Base-by-base conservation (phyloP, 1,139 yeast species). In the Magnusiomyces starmeri region DNA sequence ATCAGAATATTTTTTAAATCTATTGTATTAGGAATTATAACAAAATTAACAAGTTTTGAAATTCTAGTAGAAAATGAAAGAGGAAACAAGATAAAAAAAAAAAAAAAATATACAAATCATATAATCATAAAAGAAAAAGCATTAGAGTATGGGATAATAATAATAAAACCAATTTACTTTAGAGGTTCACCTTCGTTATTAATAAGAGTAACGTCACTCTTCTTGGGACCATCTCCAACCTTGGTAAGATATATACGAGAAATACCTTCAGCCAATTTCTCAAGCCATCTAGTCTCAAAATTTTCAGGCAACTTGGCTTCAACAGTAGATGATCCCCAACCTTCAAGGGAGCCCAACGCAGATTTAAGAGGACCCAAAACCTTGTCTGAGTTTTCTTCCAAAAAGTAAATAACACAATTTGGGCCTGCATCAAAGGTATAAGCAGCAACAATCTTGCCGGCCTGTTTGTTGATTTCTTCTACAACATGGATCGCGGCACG, bases 381-480 rank as follows among this genome's bases (percentile, higher is more conserved):
- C 59, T 74, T 75, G 27, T 71, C 64, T 69, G 89, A 96, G 69
- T 90, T 78, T 60, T 81, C 74, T 60, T 77, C 77, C 65, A 84
- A 81, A 67, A 90, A 92, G 73, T 92, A 92, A 57, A 92, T 79
- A 48, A 92, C 99, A 14, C 97, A 96, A 71, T 92, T 92, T 67
- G 99, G 98, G 64, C 99, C 99, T 40, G 99, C 99, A 69, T 92
- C 99, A 65, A 85, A 92, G 2, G 99, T 94, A 70, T 92, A 92
- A 37, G 97, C 97, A 24, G 96, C 97, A 51, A 89, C 75, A 18
- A 77, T 76, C 61, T 77, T 74, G 49, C 85, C 85, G 3, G 74
- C 73, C 10, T 58, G 59, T 58, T 76, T 82, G 66, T 92, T 92
- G 67, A 92, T 80, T 54, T 76, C 74, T 68, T 92, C 95, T 37